These are phyloP conservation scores for Phytophthora tubulina DNA, from an alignment of 352 stramenopile genomes.

Conservation along the genomic window DNA sequence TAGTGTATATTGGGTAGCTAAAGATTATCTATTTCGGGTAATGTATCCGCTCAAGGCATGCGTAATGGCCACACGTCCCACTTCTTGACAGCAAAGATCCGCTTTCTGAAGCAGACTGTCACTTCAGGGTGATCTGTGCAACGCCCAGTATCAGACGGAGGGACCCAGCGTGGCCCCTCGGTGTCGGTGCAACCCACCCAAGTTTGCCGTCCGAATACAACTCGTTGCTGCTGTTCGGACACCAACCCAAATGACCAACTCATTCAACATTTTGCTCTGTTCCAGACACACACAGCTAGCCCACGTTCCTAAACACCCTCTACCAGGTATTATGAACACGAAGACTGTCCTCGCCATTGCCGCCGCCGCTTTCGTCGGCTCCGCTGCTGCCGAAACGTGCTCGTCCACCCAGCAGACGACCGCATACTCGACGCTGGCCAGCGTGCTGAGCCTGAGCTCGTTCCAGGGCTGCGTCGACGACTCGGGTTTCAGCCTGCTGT, in stretches of 20 bases:
- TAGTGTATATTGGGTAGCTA: neutral
- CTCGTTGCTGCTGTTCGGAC: too few species aligned
- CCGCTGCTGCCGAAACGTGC: slow-evolving; percentile 25
- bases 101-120: neutral
- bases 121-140: neutral
- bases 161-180: too few species aligned
- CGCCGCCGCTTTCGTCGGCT: slow-evolving; percentile 27
- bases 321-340: slow-evolving; percentile 40
- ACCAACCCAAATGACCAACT: neutral
- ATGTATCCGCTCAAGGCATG: slow-evolving; percentile 15
- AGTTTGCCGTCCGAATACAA: too few species aligned
- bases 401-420: slow-evolving; percentile 33
- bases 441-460: slow-evolving; percentile 32
- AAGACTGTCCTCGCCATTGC: slow-evolving; percentile 33
- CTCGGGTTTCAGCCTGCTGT: slow-evolving; percentile 48
- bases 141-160: too few species aligned
- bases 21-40: neutral
- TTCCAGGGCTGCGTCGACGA: slow-evolving; percentile 37
- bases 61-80: slow-evolving; percentile 12
- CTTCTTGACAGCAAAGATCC: slow-evolving; percentile 13
- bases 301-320: too few species aligned
- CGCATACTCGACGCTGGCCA: slow-evolving; percentile 43
- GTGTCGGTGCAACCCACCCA: too few species aligned
- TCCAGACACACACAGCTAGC: slow-evolving; percentile 14
- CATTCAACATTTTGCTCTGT: slow-evolving; percentile 33